Evolutionary conservation across 2,329 filamentous ascomycete genomes (phyloP), one percentile per base, ranked within the genome.

Genomic region (Penicillium hordei): DNA sequence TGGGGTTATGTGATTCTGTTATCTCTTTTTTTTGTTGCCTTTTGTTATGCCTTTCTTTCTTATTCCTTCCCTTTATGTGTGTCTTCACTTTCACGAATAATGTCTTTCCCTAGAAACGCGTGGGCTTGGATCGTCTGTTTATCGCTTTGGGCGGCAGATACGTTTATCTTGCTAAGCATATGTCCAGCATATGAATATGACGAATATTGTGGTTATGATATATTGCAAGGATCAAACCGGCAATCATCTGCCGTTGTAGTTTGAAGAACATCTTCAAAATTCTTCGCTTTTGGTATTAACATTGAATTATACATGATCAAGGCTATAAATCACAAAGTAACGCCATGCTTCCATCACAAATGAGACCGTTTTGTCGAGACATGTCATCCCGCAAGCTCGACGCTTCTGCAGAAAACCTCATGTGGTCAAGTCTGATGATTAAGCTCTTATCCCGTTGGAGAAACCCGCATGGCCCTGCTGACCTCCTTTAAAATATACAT

Each of bases 91-190:
- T 55, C 44, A 55, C 45, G 52, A 55, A 36, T 55, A n/a, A 55
- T 39, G 58, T 59, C 56, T 52, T 50, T 52, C 55, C 21, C 46
- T 36, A 36, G 23, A 43, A 31, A 52, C 55, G 52, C 46, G 29
- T 53, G 55, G 58, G 58, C 31, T 42, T 38, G 53, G 29, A 13
- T 7, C 38, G 5, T 55, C 3, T 44, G 23, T 21, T 48, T 53
- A 19, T 40, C 8, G 4, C 6, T 52, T 21, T 52, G 39, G 23
- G 31, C 5, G 39, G 39, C 23, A 44, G 25, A 10, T 19, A 36
- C 12, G 29, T 36, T 51, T 42, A 13, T 40, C 42, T 39, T 42
- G 15, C 3, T 17, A n/a, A 23, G 19, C 17, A 27, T n/a, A 19
- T 29, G 17, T 46, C 19, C 9, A 34, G 29, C 29, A 38, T 38